phyloP scores from a whole-genome alignment of 352 stramenopile genomes.

The Aphanomyces euteiches region DNA sequence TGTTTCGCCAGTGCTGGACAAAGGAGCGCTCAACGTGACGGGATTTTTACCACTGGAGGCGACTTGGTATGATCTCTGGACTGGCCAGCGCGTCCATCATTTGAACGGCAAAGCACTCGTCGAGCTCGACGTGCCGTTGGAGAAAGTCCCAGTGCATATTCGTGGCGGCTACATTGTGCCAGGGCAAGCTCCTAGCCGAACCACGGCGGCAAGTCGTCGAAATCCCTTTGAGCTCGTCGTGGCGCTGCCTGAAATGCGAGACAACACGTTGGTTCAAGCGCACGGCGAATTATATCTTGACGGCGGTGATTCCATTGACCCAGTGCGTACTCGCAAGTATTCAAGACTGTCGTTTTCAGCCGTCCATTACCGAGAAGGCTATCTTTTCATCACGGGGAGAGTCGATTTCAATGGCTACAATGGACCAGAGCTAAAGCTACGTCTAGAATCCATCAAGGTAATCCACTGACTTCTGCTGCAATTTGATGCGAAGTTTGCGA shows the following conservation, averaged over 20 bases:
- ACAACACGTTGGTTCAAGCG: constrained; percentile 24
- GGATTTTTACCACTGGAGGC: constrained; percentile 43
- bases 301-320: constrained; percentile 62
- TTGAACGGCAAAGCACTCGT: neutral
- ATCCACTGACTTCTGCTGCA: no score
- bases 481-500: neutral
- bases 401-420: neutral
- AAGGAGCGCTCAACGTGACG: constrained; percentile 42
- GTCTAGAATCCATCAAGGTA: neutral
- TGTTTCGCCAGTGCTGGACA: constrained; percentile 52
- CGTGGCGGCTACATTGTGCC: constrained; percentile 62
- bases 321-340: constrained; percentile 31
- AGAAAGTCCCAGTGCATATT: constrained; percentile 59
- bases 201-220: constrained; percentile 53
- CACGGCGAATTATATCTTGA: constrained; percentile 71
- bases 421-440: neutral
- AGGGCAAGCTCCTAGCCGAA: constrained; percentile 51
- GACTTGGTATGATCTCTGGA: constrained; percentile 59
- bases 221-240: constrained; percentile 53
- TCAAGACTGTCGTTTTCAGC: neutral
- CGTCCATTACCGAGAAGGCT: constrained; percentile 7
- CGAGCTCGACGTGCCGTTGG: constrained; percentile 43
- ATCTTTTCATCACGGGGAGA: neutral
- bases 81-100: constrained; percentile 36
- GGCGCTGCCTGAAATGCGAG: constrained; percentile 38